A percentile compares a stretch with the other conserved stretches of the same genome.
phyloP scores from a whole-genome alignment of 139 green algal genomes.

The Closterium sp. region DNA sequence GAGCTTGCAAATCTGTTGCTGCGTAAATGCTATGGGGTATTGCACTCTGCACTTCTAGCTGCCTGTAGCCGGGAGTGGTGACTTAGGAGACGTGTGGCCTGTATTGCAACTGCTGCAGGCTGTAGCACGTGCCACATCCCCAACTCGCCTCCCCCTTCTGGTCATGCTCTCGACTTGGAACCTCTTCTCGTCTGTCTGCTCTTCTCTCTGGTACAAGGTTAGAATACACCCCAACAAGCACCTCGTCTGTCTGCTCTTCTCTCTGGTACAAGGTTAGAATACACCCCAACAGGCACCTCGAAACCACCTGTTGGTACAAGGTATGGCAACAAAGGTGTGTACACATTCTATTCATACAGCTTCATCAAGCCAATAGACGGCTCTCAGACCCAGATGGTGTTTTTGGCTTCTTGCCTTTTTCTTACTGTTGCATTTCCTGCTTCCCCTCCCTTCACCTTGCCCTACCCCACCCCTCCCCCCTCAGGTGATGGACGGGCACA shows the following conservation, averaged over 20 bases:
- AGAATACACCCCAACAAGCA: too few relatives aligned
- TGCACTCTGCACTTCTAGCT: not conserved
- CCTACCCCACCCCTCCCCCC: too few relatives aligned
- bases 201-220: not conserved
- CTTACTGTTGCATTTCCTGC: too few relatives aligned
- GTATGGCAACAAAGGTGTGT: slow-evolving; percentile 71
- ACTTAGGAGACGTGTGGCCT: not conserved
- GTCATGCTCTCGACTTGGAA: not conserved
- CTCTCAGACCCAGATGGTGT: too few relatives aligned
- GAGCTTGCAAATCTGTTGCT: not conserved
- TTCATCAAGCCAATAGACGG: too few relatives aligned
- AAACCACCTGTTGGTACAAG: slow-evolving; percentile 75
- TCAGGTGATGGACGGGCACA: not conserved
- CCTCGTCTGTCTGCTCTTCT: not conserved
- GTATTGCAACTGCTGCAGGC: not conserved
- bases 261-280: not conserved
- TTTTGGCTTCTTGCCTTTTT: slow-evolving; percentile 57
- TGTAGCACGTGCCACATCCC: too few relatives aligned
- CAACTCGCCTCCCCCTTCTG: not conserved
- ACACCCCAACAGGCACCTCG: too few relatives aligned
- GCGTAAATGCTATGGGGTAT: not conserved
- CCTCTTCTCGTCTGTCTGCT: not conserved
- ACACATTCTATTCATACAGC: too few relatives aligned
- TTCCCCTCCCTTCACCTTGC: too few relatives aligned
- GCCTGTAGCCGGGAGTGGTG: not conserved